phyloP scores from a whole-genome alignment of 257 asterid species.

The Nicotiana undulata region DNA sequence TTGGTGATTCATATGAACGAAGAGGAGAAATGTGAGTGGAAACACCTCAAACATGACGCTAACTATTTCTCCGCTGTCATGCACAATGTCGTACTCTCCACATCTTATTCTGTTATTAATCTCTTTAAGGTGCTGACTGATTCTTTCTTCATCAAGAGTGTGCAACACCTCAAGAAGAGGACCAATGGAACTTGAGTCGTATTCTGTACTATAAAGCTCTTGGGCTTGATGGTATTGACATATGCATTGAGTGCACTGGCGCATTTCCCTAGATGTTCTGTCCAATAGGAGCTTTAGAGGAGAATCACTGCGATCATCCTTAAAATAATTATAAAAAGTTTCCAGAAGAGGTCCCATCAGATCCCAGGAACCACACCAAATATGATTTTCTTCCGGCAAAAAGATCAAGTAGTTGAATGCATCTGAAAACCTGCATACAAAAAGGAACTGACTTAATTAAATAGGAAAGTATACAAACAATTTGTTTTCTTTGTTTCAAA shows the following conservation, averaged over 20 bases:
- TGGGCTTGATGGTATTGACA: slow-evolving; percentile 94
- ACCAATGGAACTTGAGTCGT: slow-evolving; percentile 59
- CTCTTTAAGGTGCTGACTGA: slow-evolving; percentile 60
- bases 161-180: slow-evolving; percentile 77
- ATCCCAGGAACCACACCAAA: slow-evolving; percentile 88
- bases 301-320: slow-evolving; percentile 56
- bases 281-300: slow-evolving; percentile 75
- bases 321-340: slow-evolving; percentile 75
- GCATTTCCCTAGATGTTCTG: slow-evolving; percentile 67
- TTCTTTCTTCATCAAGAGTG: slow-evolving; percentile 80
- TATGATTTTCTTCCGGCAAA: slow-evolving; percentile 60
- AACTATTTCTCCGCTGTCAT: slow-evolving; percentile 64
- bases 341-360: slow-evolving; percentile 94
- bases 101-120: slow-evolving; percentile 52
- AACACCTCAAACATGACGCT: slow-evolving; percentile 86
- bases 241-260: slow-evolving; percentile 67
- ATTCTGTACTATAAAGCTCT: slow-evolving; percentile 62
- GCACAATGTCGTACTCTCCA: slow-evolving; percentile 51
- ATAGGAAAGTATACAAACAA: too few relatives aligned
- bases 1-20: not conserved
- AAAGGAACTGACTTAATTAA: not conserved
- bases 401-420: slow-evolving; percentile 67
- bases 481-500: too few relatives aligned
- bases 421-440: slow-evolving; percentile 73
- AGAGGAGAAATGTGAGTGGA: not conserved